Evolutionary conservation across 139 green algal species (phyloP), one percentile per base, ranked within the genome.

Genomic region (Chloropicon primus): DNA sequence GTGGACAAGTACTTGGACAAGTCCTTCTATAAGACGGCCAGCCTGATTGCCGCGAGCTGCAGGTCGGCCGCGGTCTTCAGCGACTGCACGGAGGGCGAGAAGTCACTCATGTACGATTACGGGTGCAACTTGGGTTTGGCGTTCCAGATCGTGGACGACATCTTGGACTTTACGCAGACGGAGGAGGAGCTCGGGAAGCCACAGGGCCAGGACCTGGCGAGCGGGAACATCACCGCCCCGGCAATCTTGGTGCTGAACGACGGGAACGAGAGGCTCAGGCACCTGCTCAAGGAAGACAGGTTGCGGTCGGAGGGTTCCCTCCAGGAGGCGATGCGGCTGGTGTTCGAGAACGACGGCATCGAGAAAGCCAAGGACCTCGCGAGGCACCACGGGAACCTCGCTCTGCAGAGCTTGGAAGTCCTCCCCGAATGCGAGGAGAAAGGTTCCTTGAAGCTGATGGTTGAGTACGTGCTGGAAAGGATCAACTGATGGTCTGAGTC

Each of bases 11-110:
- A 99, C 88, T 76, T 96, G 41, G 90, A 97, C 80, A 98, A 98
- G 86, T 91, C 76, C 24, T 98, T 96, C 84, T 97, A 94, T 86
- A 99, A 99, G 90, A 99, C 95, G 0, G 95, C 95, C 1, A 94
- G 89, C 1, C 87, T 99, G n/a, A 96, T 99, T 22, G 95, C 95
- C n/a, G 94, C 95, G 73, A 91, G 81, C 80, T 97, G 93, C 81
- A 90, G 94, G 21, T 91, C 83, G 2, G 88, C 91, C 0, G 90
- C 94, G 17, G 92, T 97, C 22, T 97, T 98, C 87, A 94, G 87
- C 25, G 91, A 88, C 24, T 85, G 82, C 54, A 71, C n/a, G 1
- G 79, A 87, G 24, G 83, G 89, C 25, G 83, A 92, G 22, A 96
- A 96, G 87, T 79, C 87, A 27, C 87, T 88, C 0, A 98, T 98